phyloP scores from a whole-genome alignment of 345 rosid genomes.

The Citrus sp. region DNA sequence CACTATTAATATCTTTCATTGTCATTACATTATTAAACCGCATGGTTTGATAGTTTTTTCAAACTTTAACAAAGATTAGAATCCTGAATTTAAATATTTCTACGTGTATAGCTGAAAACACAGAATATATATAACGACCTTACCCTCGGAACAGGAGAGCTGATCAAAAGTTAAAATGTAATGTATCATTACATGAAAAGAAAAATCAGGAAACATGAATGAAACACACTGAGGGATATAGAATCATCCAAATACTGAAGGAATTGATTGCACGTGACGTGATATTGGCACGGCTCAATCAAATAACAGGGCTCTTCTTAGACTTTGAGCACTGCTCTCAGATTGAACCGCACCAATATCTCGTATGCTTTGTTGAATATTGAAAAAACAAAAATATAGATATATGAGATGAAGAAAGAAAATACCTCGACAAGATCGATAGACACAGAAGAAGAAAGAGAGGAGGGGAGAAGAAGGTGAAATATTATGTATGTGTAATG shows the following conservation, averaged over 20 bases:
- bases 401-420: neutral
- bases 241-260: neutral
- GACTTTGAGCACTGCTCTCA: conserved; percentile 31
- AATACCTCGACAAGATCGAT: too few relatives aligned
- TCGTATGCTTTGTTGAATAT: conserved; percentile 15
- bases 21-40: too few relatives aligned
- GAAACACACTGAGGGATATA: neutral
- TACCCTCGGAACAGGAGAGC: too few relatives aligned
- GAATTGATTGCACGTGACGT: conserved; percentile 44
- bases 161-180: too few relatives aligned
- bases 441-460: neutral
- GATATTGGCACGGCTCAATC: conserved; percentile 99
- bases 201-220: neutral
- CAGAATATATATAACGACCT: too few relatives aligned
- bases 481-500: neutral
- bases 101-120: too few relatives aligned
- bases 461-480: neutral
- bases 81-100: too few relatives aligned
- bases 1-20: too few relatives aligned
- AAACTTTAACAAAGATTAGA: too few relatives aligned
- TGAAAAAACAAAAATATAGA: neutral
- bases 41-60: too few relatives aligned
- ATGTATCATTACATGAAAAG: too few relatives aligned
- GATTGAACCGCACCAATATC: conserved; percentile 98
- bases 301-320: conserved; percentile 43